phyloP scores from a whole-genome alignment of 345 rosid species.

The Eucalyptus sp. region DNA sequence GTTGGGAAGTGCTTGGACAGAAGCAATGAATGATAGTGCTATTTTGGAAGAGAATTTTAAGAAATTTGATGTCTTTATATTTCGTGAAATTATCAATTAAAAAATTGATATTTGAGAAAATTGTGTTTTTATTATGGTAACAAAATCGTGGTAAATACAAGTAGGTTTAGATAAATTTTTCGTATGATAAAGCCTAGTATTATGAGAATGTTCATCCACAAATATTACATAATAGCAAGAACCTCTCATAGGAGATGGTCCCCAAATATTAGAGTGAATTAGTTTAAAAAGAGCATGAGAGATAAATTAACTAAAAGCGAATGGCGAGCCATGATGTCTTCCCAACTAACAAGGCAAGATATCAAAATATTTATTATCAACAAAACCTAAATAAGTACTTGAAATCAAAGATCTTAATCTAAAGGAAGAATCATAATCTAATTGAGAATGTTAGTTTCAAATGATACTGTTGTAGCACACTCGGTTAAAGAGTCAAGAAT shows the following conservation, averaged over 20 bases:
- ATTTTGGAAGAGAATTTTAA: not conserved
- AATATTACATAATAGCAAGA: no score
- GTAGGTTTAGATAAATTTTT: not conserved
- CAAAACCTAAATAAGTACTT: no score
- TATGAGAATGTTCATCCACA: not conserved
- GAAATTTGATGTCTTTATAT: not conserved
- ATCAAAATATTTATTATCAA: no score
- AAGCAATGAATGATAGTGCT: not conserved
- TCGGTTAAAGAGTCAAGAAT: no score
- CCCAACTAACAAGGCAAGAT: no score
- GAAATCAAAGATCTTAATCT: no score
- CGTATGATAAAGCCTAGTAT: no score
- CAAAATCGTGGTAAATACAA: not conserved
- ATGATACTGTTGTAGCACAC: fast-evolving
- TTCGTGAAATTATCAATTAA: not conserved
- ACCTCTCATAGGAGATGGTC: not conserved
- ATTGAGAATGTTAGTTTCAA: no score
- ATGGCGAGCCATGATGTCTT: not conserved
- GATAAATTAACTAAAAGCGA: not conserved
- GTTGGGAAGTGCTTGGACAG: not conserved
- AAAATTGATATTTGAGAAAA: not conserved
- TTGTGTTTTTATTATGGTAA: no score
- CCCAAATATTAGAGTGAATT: not conserved
- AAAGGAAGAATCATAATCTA: no score
- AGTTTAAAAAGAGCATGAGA: not conserved